Evolutionary conservation across 345 rosid species (phyloP).

Genomic region (Citrus sp.): DNA sequence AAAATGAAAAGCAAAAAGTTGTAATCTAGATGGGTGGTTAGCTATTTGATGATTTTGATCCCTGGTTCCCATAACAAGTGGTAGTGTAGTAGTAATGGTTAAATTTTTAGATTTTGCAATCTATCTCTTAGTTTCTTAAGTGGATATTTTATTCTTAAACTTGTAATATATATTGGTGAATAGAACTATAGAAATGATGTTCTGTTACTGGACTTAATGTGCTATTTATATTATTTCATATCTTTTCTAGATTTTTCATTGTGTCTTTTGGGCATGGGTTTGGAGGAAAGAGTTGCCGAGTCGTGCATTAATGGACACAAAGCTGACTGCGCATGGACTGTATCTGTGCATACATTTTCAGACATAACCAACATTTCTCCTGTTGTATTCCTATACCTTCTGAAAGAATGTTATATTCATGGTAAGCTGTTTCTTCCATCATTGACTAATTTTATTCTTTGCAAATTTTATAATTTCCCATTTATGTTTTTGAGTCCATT

Average conservation of each 20-base stretch:
- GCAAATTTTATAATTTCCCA: not conserved
- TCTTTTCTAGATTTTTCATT: constrained; percentile 15
- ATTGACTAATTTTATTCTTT: not conserved
- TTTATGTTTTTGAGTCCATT: not conserved
- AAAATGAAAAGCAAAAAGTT: not conserved
- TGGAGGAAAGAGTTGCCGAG: constrained; percentile 33
- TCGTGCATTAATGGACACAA: constrained; percentile 11
- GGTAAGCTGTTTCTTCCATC: constrained; percentile 38
- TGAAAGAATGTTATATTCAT: constrained; percentile 68
- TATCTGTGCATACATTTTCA: constrained; percentile 52
- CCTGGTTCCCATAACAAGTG: not conserved
- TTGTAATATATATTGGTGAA: not conserved
- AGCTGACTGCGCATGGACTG: constrained; percentile 22
- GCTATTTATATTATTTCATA: not conserved
- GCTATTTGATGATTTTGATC: not conserved
- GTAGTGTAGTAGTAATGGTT: not conserved
- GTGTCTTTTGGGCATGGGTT: constrained; percentile 35
- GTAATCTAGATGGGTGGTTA: not conserved
- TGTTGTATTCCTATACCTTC: constrained; percentile 66
- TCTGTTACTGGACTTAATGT: not conserved
- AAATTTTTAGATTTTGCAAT: not conserved
- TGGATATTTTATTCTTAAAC: not conserved
- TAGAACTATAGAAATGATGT: not conserved
- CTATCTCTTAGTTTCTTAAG: not conserved
- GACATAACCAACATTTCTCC: constrained; percentile 69